Percentiles rank a stretch among this genome's conserved stretches.
Evolutionary conservation across 331 rosid genomes (phyloP).

Genomic region (Telfairia occidentalis): DNA sequence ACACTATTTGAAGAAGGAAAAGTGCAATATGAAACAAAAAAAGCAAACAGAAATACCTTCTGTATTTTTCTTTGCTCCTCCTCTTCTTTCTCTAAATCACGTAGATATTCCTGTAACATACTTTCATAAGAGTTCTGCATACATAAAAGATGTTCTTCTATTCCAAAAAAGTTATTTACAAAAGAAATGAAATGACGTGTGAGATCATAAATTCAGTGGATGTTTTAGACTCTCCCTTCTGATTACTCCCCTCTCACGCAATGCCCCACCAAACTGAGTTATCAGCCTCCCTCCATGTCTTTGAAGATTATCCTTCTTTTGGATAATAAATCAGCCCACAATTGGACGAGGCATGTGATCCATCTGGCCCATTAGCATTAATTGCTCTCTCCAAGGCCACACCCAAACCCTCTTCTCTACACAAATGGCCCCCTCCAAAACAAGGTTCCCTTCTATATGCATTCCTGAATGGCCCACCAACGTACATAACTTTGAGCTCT

Average conservation of each 20-base stretch:
- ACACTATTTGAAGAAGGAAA: neutral
- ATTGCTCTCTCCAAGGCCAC: neutral
- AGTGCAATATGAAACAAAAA: neutral
- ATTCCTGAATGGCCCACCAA: neutral
- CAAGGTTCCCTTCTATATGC: neutral
- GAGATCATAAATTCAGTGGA: neutral
- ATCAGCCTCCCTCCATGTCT: neutral
- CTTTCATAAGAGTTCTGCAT: conserved; percentile 13
- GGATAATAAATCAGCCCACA: neutral
- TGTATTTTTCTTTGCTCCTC: conserved; percentile 84
- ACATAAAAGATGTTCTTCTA: conserved; percentile 2
- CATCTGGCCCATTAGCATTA: neutral
- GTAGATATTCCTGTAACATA: conserved; percentile 53
- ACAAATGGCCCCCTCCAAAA: neutral
- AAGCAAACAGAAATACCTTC: conserved; percentile 41
- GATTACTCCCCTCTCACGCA: neutral
- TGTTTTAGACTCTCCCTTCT: neutral
- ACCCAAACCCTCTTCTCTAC: neutral
- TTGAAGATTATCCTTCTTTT: neutral
- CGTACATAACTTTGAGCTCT: neutral
- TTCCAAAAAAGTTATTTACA: neutral
- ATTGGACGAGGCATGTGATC: neutral
- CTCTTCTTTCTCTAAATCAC: conserved; percentile 79
- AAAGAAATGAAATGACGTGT: neutral
- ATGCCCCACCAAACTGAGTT: neutral